Evolutionary conservation across 1,284 basidiomycete species (phyloP), one percentile per base, ranked within the genome.

Genomic region (Apiotrichum mycotoxinovorans): DNA sequence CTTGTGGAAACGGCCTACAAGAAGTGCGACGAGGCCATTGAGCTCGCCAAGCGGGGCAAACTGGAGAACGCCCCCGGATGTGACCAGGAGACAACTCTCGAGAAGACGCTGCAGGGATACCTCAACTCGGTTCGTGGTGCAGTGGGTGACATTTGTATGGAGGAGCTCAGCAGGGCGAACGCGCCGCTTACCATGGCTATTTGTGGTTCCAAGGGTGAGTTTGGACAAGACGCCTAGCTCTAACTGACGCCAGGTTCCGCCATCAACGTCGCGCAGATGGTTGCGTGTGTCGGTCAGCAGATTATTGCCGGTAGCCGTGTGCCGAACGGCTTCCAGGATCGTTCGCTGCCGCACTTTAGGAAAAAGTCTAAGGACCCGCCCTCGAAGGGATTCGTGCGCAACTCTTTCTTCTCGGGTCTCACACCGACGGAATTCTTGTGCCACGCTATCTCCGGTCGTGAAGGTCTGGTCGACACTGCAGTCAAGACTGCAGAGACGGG

Each of bases 201-300:
- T 27, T 98, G 94, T 79, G 96, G 96, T 78, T 98, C 96, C 12
- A 98, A 99, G 83, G 93, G 92, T 89, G 48, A 70, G 60, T 18
- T 47, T 15, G 8, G 14, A 33, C 5, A 14, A 18, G n/a, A 22
- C 25, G 42, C 17, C 12, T 20, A 23, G 59, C 62, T 70, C n/a
- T n/a, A n/a, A n/a, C n/a, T n/a, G 51, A 62, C 48, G 11, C 49
- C 58, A 95, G 92, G 95, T 75, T 98, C 95, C 68, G 91, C 94
- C 64, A 97, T 98, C 80, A 98, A 99, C 77, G 96, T 99, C 58
- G 96, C 93, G 15, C 96, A 99, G 79, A 99, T 99, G 96, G 96
- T 98, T 57, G 96, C 96, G 65, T 97, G 94, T 84, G 96, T 99
- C 66, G 96, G 96, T 12, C 96, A 99, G 74, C 96, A 99, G 73